Base-by-base conservation (phyloP, 106 monocot species). In the Dactylorhiza incarnata region DNA sequence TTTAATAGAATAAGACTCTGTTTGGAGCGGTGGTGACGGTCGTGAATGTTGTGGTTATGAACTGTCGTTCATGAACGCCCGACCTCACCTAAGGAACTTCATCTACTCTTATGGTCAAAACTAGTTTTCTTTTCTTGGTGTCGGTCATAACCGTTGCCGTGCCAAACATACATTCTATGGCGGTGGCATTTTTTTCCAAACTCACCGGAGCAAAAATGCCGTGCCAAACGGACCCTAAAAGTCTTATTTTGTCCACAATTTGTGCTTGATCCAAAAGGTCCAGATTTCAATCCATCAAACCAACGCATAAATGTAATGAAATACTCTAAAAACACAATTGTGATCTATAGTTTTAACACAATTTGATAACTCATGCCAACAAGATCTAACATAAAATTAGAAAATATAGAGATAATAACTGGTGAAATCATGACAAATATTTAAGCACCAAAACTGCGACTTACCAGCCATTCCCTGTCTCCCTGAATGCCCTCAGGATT, bases 391-490 rank as follows among this genome's bases (percentile, higher is more conserved):
- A 72, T 72, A 49, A 13, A 49, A 72, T 72, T 6, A 10, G 5
- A 48, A 72, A 5, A 72, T 23, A 8, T 72, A 72, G 3, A 72
- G 2, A 72, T 22, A 49, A 20, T 22, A 49, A 48, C 3, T 49
- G 47, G 45, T 49, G 37, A 72, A 72, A 20, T 49, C 6, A 23
- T 72, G 48, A 49, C 29, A 66, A 4, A 47, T 43, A 5, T 15
- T 68, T 68, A 43, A 46, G 71, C 1, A 71, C 17, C 9, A 66
- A 45, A 46, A 45, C 17, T 24, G 7, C 1, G 66, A 54, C 12
- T 79, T 87, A 90, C 90, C 81, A 90, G 83, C 90, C 90, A 90
- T 77, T 90, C 90, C 44, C 77, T 85, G 53, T 90, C 90, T 56
- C 90, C 90, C 77, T 90, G 90, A 44, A 75, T 78, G 47, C 90